Evolutionary conservation across 2,329 filamentous ascomycete species (phyloP).

Genomic region (Graphiopsis chlorocephala): DNA sequence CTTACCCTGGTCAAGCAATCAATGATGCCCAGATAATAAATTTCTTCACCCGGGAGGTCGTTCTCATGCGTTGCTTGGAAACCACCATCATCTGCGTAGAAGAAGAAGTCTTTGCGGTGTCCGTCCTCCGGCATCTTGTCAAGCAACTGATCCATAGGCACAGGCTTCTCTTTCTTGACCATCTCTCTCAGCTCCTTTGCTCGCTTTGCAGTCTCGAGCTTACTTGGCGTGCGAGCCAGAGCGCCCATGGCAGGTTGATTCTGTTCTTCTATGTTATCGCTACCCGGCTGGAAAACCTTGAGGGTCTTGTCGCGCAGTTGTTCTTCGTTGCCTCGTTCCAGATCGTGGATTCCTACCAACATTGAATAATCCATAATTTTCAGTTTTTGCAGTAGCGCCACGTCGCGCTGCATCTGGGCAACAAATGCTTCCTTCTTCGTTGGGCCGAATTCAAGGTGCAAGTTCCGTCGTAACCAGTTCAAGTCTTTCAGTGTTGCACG

Average conservation of each 20-base stretch:
- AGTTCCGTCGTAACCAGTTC: conserved; percentile 87
- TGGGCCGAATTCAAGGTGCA: conserved; percentile 83
- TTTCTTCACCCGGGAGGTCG: conserved; percentile 78
- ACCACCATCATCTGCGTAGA: conserved; percentile 91
- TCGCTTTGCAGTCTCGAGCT: conserved; percentile 86
- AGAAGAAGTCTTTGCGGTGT: conserved; percentile 73
- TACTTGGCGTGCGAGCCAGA: conserved; percentile 86
- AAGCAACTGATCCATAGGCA: conserved; percentile 81
- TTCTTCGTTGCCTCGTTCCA: conserved; percentile 88
- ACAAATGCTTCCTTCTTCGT: conserved; percentile 86
- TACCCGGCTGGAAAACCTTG: conserved; percentile 88
- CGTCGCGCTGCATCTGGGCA: conserved; percentile 83
- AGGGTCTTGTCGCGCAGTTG: conserved; percentile 87
- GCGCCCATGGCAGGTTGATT: conserved; percentile 13
- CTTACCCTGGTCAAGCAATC: conserved; percentile 92
- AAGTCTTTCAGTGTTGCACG: conserved; percentile 92
- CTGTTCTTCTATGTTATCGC: conserved; percentile 47
- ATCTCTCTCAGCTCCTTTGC: conserved; percentile 87
- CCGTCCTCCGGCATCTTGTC: conserved; percentile 86
- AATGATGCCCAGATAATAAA: conserved; percentile 98
- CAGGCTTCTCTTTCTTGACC: conserved; percentile 86
- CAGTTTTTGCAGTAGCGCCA: conserved; percentile 77
- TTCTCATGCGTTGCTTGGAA: conserved; percentile 91
- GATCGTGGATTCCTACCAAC: conserved; percentile 88
- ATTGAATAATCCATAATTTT: conserved; percentile 99